phyloP scores from a whole-genome alignment of 2,329 filamentous ascomycete species.

The Stemphylium vesicarium region DNA sequence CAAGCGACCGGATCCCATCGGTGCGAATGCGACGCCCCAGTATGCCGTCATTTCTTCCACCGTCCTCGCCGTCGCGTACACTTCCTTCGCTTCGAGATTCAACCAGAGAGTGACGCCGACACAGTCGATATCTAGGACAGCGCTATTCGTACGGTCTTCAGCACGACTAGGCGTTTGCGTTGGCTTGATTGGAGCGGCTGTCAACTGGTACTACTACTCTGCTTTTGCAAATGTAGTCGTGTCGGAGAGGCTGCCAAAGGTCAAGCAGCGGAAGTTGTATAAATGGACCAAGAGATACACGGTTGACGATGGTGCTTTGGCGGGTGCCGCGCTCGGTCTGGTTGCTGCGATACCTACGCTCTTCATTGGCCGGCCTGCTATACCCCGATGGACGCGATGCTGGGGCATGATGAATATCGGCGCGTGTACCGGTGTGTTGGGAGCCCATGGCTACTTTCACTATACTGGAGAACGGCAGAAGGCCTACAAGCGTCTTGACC shows the following conservation, averaged over 20 bases:
- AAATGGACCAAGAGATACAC: slow-evolving; percentile 31
- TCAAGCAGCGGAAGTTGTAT: slow-evolving; percentile 31
- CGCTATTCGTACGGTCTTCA: slow-evolving; percentile 32
- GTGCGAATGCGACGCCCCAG: slow-evolving; percentile 38
- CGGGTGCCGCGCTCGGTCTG: slow-evolving; percentile 33
- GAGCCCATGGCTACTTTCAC: slow-evolving; percentile 32
- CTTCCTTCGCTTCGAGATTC: slow-evolving; percentile 27
- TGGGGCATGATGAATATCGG: slow-evolving; percentile 36
- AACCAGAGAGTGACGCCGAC: slow-evolving; percentile 18
- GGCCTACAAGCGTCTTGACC: slow-evolving; percentile 26
- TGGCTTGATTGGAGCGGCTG: slow-evolving; percentile 26
- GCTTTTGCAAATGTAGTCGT: slow-evolving; percentile 20
- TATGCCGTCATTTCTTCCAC: slow-evolving; percentile 35
- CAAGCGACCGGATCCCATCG: slow-evolving; percentile 33
- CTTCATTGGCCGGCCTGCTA: slow-evolving; percentile 26
- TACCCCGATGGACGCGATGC: slow-evolving; percentile 32
- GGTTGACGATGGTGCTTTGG: slow-evolving; percentile 36
- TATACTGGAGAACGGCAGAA: slow-evolving; percentile 38
- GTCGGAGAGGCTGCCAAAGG: slow-evolving; percentile 12
- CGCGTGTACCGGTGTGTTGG: slow-evolving; percentile 30
- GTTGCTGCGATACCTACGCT: slow-evolving; percentile 29
- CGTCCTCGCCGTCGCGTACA: slow-evolving; percentile 33
- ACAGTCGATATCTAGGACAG: slow-evolving; percentile 15
- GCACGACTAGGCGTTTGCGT: slow-evolving; percentile 30
- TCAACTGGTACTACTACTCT: slow-evolving; percentile 36